Evolutionary conservation across 129 eudicot genomes (phyloP), one percentile per base, ranked within the genome.

Genomic region (Chrysanthemum lavandulifolium): DNA sequence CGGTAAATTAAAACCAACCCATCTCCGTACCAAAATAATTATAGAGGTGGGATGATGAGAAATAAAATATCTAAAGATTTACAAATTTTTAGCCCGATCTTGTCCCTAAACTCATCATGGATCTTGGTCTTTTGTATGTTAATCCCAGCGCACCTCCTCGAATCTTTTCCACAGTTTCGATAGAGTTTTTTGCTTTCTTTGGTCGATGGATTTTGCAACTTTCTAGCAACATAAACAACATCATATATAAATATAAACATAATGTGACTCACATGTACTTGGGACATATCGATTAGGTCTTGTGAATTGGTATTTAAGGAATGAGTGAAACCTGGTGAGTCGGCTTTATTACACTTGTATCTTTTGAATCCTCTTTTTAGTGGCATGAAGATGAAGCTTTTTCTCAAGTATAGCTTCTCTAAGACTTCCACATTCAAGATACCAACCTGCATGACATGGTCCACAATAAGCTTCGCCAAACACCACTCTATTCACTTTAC

Each of bases 401-500:
- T 70, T 89, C 74, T 93, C 92, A 61, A 80, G 53, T 78, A 61
- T 84, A 18, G 97, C 96, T 86, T 89, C 98, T 57, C 83, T 89
- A 16, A 89, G 96, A 70, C 89, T 81, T 31, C 95, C 89, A 70
- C 98, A 21, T 21, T 21, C 23, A 21, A 21, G 23, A 21, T 21
- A 21, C 23, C 23, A 21, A 21, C 23, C 23, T 21, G 23, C 23
- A 21, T 21, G 23, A 21, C 23, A 21, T 21, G 23, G 23, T 21
- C 23, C 23, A 21, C 23, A 21, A 21, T 21, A 21, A 21, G 23
- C 23, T 21, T 21, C 23, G 1, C 23, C 23, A 21, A 21, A 21
- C 23, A 21, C 23, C 23, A 21, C 23, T 21, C 23, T 21, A 21
- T 21, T 21, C 23, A 21, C 23, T 21, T 21, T 21, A 21, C 23